phyloP scores from a whole-genome alignment of 306 rosid species.

The Hippophae tibetana region DNA sequence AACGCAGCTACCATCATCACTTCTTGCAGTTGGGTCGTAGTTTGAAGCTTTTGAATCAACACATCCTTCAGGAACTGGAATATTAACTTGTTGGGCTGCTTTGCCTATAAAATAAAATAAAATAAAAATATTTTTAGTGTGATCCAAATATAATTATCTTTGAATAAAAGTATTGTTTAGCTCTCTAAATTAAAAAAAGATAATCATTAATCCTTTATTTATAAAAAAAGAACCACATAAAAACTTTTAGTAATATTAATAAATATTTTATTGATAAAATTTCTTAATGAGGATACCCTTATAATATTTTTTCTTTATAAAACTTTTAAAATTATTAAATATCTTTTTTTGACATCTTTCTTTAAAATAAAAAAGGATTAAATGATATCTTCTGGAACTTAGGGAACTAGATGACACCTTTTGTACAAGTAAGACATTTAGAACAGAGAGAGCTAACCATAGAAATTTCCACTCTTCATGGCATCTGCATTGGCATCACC shows the following conservation, averaged over 20 bases:
- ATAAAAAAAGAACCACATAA: too few relatives aligned
- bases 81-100: constrained; percentile 33
- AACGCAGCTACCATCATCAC: constrained; percentile 29
- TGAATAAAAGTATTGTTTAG: background rate
- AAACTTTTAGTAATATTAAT: too few relatives aligned
- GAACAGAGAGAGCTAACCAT: constrained; percentile 21
- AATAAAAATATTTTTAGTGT: background rate
- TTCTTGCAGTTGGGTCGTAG: constrained; percentile 36
- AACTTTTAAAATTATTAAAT: too few relatives aligned
- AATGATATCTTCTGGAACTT: too few relatives aligned
- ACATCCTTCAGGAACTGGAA: constrained; percentile 41
- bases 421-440: background rate
- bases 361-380: too few relatives aligned
- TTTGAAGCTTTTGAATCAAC: constrained; percentile 28
- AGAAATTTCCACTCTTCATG: constrained; percentile 27
- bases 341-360: too few relatives aligned
- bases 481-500: constrained; percentile 41
- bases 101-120: constrained; percentile 23
- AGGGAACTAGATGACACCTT: too few relatives aligned
- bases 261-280: too few relatives aligned
- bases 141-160: background rate
- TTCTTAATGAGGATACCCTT: too few relatives aligned
- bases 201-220: too few relatives aligned
- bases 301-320: too few relatives aligned
- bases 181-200: too few relatives aligned